Evolutionary conservation across 2,329 filamentous ascomycete species (phyloP).

Genomic region (Aspergillus phoenicis): DNA sequence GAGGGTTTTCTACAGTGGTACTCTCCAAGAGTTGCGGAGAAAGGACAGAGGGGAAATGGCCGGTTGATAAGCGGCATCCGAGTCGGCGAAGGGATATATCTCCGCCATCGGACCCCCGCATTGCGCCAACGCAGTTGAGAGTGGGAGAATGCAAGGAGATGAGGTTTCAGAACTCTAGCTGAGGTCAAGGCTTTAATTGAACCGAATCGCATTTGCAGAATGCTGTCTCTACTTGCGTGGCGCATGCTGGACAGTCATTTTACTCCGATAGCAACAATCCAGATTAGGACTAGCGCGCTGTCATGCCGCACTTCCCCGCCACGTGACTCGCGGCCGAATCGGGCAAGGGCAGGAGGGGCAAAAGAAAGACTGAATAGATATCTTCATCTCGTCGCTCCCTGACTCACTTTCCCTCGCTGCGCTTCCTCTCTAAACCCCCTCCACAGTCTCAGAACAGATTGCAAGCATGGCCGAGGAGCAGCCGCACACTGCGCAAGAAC

Average conservation of each 20-base stretch:
- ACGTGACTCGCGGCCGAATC: not conserved
- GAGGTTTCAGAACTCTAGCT: not conserved
- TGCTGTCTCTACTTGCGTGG: not conserved
- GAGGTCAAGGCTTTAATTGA: not conserved
- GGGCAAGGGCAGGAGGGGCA: not conserved
- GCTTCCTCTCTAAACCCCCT: not conserved
- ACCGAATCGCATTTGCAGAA: not conserved
- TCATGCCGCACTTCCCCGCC: not conserved
- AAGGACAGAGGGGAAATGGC: not conserved
- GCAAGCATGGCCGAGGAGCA: conserved; percentile 8
- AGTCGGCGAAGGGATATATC: not conserved
- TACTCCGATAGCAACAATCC: not conserved
- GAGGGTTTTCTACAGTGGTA: not conserved
- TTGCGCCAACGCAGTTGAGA: not conserved
- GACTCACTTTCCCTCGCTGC: not conserved
- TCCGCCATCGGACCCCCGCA: conserved; percentile 2
- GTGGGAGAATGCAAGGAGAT: not conserved
- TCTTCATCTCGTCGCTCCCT: not conserved
- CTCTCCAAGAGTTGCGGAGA: too few species aligned
- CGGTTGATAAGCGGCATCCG: not conserved
- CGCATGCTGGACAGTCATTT: not conserved
- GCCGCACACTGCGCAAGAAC: conserved; percentile 18
- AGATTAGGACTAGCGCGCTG: not conserved
- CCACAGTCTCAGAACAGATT: not conserved
- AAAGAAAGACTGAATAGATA: not conserved